Base-by-base conservation (phyloP, 257 asterid species). In the Nicotiana obtusifolia region DNA sequence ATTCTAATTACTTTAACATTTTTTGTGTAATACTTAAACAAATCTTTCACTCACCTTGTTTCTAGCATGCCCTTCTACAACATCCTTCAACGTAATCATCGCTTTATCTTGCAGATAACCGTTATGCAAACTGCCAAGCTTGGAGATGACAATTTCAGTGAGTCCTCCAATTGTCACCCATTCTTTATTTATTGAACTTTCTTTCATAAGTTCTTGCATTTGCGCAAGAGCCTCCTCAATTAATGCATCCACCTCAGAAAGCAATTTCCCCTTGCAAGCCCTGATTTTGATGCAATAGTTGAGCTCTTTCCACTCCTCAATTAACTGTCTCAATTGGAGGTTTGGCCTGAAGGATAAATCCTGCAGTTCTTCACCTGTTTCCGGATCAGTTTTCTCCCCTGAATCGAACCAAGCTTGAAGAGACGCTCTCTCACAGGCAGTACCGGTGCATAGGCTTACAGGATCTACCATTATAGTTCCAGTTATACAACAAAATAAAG, bases 281-380 rank as follows among this genome's bases (percentile, higher is more conserved):
- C 93, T 86, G 80, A 91, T 90, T 67, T 71, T 87, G 64, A 86
- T 84, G 26, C 93, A 90, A 64, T 91, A 90, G 56, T 91, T 90
- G 54, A 91, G 90, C 79, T 91, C 95, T 82, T 89, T 87, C 95
- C 93, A 90, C 52, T 90, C 95, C 66, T 91, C 90, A 35, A 91
- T 91, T 0, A 92, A 89, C 76, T 90, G 92, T 64, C 95, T 85
- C 24, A 91, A 85, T 64, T 82, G 90, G 82, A 88, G 81, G 37
- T 91, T 90, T 8, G 93, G 81, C 84, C 93, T 78, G 81, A 88
- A 86, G 0, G 90, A 77, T 37, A 85, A 83, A 81, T 90, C 92
- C 77, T 87, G 84, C 80, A 91, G 91, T 52, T 54, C 57, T 67
- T 90, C 90, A 1, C 93, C 91, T 0, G 93, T 91, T 80, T 88